Evolutionary conservation across 2,329 filamentous ascomycete species (phyloP).

Genomic region (Chaetomiaceae sp.): DNA sequence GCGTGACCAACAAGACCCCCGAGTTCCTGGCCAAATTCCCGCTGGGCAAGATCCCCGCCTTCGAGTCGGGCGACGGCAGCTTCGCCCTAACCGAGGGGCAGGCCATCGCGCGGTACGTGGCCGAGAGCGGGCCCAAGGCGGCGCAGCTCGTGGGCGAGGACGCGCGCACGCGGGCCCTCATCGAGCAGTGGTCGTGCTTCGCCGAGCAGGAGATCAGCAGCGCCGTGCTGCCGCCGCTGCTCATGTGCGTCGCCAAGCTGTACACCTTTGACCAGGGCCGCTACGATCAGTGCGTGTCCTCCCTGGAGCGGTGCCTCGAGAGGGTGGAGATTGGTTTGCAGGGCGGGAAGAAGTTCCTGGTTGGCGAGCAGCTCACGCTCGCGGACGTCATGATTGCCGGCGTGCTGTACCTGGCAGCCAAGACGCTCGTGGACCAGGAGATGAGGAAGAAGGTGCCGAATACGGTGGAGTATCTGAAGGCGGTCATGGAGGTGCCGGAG

Average conservation of each 20-base stretch:
- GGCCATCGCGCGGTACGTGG: conserved; percentile 43
- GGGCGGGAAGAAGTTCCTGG: conserved; percentile 32
- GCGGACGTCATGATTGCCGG: conserved; percentile 34
- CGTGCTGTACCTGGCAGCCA: conserved; percentile 21
- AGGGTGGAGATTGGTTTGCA: conserved; percentile 28
- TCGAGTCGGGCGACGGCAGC: conserved; percentile 40
- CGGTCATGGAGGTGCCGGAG: conserved; percentile 28
- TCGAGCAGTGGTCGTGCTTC: conserved; percentile 42
- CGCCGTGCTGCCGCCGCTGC: conserved; percentile 20
- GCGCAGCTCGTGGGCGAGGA: conserved; percentile 40
- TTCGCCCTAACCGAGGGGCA: conserved; percentile 39
- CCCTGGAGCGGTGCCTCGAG: conserved; percentile 27
- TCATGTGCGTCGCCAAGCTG: conserved; percentile 28
- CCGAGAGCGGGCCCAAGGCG: conserved; percentile 38
- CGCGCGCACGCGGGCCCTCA: conserved; percentile 34
- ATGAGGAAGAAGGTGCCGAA: conserved; percentile 31
- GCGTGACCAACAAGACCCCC: conserved; percentile 37
- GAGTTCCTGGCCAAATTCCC: conserved; percentile 47
- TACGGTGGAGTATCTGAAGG: conserved; percentile 29
- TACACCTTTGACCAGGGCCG: conserved; percentile 24
- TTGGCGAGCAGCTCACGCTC: conserved; percentile 33
- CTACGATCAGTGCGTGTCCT: conserved; percentile 19
- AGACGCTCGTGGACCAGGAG: conserved; percentile 30
- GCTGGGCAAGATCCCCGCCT: conserved; percentile 44
- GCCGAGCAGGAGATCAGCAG: conserved; percentile 32